These are phyloP conservation scores for Tricholoma bakamatsutake DNA, from an alignment of 768 basidiomycete species.

Conservation along the genomic window DNA sequence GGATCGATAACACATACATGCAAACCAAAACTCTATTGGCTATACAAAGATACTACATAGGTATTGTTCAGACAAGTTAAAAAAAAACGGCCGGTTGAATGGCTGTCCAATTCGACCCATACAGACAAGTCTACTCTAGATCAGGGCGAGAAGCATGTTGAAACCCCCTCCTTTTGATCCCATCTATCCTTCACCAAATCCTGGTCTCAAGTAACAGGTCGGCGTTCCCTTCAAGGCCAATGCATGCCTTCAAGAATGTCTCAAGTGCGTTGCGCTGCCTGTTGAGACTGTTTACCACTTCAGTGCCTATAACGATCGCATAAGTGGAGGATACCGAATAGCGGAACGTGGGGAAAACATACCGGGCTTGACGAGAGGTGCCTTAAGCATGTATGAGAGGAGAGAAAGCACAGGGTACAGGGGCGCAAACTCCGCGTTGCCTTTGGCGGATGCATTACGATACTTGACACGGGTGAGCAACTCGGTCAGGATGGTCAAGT, in stretches of 20 bases:
- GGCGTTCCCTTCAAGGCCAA: slow-evolving; percentile 76
- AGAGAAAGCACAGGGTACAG: slow-evolving; percentile 90
- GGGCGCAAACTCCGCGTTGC: slow-evolving; percentile 61
- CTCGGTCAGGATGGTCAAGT: slow-evolving; percentile 89
- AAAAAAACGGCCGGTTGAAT: neutral
- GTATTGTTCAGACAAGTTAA: too few relatives aligned
- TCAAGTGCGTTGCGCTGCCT: slow-evolving; percentile 95
- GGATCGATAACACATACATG: too few relatives aligned
- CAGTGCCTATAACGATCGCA: slow-evolving; percentile 44
- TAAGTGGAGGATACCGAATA: neutral
- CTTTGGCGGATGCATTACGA: slow-evolving; percentile 41
- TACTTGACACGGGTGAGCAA: slow-evolving; percentile 91
- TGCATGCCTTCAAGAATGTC: slow-evolving; percentile 89
- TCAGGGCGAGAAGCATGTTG: slow-evolving; percentile 1
- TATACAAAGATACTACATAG: too few relatives aligned
- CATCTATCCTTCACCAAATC: slow-evolving; percentile 60
- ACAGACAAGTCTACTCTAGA: neutral
- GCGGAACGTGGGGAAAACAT: slow-evolving; percentile 11
- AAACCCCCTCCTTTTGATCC: neutral
- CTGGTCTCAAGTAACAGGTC: slow-evolving; percentile 86
- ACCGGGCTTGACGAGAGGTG: slow-evolving; percentile 91
- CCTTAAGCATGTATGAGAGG: slow-evolving; percentile 96
- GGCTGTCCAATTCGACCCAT: too few relatives aligned
- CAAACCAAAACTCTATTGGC: too few relatives aligned
- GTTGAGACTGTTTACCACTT: slow-evolving; percentile 92